These are phyloP conservation scores for Diaporthe longicolla DNA, from an alignment of 2,329 filamentous ascomycete species.

Conservation along the genomic window DNA sequence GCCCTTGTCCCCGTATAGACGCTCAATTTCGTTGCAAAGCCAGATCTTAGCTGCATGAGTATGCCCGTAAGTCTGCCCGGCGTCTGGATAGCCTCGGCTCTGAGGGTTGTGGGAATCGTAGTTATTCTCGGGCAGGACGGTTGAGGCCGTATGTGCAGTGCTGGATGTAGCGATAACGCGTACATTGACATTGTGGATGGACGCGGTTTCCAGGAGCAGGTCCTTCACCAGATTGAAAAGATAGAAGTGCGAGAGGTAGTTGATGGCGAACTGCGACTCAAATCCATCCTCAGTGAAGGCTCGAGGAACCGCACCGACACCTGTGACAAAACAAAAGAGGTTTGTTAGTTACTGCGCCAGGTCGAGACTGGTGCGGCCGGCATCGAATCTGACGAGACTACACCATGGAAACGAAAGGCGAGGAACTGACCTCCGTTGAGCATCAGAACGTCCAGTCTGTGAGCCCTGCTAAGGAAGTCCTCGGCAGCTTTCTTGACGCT, in stretches of 20 bases:
- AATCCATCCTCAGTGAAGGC: slow-evolving; percentile 41
- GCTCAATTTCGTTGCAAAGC: slow-evolving; percentile 61
- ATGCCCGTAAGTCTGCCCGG: slow-evolving; percentile 55
- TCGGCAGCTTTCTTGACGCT: slow-evolving; percentile 47
- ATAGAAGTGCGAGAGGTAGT: slow-evolving; percentile 46
- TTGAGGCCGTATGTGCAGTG: slow-evolving; percentile 1
- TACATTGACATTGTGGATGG: not conserved
- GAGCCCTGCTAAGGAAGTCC: slow-evolving; percentile 27
- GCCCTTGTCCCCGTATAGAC: slow-evolving; percentile 55
- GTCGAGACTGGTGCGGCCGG: not conserved
- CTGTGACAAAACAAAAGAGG: not conserved
- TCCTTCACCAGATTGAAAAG: slow-evolving; percentile 60
- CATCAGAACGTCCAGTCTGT: slow-evolving; percentile 50
- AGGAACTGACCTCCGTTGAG: slow-evolving; percentile 54
- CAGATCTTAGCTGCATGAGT: slow-evolving; percentile 62
- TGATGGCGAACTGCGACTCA: slow-evolving; percentile 44
- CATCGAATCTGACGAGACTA: not conserved
- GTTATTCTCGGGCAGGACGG: not conserved
- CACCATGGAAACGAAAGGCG: not conserved
- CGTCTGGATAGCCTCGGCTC: not conserved
- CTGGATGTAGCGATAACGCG: slow-evolving; percentile 1
- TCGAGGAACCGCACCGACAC: slow-evolving; percentile 36
- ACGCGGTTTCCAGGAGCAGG: not conserved
- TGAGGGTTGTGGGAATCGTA: slow-evolving; percentile 7
- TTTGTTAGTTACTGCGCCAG: not conserved